A percentile compares a stretch with the other conserved stretches of the same genome.
Evolutionary conservation across 306 rosid species (phyloP).

Genomic region (Casuarina glauca): DNA sequence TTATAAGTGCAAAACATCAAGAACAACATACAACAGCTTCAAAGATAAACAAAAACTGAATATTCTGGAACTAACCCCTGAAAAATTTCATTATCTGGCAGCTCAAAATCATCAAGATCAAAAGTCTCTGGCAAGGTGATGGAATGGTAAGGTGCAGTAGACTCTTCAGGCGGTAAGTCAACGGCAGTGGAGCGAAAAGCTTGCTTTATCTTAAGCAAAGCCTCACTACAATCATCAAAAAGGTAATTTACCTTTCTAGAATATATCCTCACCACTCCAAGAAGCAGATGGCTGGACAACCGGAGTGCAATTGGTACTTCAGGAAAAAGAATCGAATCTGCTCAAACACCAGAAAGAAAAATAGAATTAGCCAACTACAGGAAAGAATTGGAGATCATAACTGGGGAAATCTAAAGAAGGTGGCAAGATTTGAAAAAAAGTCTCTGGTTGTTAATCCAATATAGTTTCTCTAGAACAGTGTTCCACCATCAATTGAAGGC

Average conservation of each 20-base stretch:
- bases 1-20: background rate
- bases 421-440: background rate
- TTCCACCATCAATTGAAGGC: background rate
- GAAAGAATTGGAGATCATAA: conserved; percentile 20
- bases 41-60: conserved; percentile 22
- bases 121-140: conserved; percentile 97
- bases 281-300: conserved; percentile 98
- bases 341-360: conserved; percentile 25
- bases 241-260: conserved; percentile 99
- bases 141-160: conserved; percentile 99
- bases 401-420: conserved; percentile 13
- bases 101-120: conserved; percentile 99
- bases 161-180: conserved; percentile 99
- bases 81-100: conserved; percentile 87
- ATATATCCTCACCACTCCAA: conserved; percentile 99
- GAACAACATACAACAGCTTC: conserved; percentile 13
- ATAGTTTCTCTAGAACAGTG: background rate
- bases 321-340: conserved; percentile 99
- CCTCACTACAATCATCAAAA: conserved; percentile 99
- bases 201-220: conserved; percentile 98
- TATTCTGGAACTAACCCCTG: conserved; percentile 71
- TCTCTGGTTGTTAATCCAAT: background rate
- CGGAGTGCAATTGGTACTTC: conserved; percentile 98
- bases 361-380: conserved; percentile 27
- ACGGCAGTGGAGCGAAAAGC: conserved; percentile 98